Percentiles rank a stretch among this genome's conserved stretches.
Evolutionary conservation across 2,329 filamentous ascomycete genomes (phyloP).

Genomic region (Onygenales sp.): DNA sequence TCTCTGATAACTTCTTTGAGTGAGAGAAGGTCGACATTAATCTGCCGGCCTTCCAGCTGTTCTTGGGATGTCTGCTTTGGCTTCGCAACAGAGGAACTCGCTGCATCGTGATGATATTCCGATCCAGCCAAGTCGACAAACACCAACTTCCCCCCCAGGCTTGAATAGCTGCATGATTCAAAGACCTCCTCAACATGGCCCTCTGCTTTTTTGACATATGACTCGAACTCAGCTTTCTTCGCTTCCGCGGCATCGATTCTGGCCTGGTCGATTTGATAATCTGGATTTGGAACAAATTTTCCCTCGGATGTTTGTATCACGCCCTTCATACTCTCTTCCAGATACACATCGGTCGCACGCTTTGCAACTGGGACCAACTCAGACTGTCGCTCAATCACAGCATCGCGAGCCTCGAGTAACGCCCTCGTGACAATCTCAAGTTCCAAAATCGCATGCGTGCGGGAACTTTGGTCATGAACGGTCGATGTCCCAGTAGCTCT

Average conservation of each 20-base stretch:
- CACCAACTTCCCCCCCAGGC: slow-evolving; percentile 33
- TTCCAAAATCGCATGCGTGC: slow-evolving; percentile 36
- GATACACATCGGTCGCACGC: slow-evolving; percentile 29
- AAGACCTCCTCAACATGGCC: slow-evolving; percentile 19
- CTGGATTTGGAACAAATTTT: slow-evolving; percentile 25
- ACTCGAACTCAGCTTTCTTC: slow-evolving; percentile 28
- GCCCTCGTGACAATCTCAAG: slow-evolving; percentile 32
- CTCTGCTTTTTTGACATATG: slow-evolving; percentile 26
- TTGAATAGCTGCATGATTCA: slow-evolving; percentile 13
- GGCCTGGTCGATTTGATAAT: slow-evolving; percentile 25
- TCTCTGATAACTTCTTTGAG: slow-evolving; percentile 41
- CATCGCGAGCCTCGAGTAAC: slow-evolving; percentile 28
- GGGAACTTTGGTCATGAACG: slow-evolving; percentile 36
- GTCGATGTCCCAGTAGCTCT: slow-evolving; percentile 30
- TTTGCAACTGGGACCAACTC: slow-evolving; percentile 39
- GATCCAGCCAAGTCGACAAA: slow-evolving; percentile 40
- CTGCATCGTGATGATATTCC: slow-evolving; percentile 30
- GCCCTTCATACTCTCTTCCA: slow-evolving; percentile 28
- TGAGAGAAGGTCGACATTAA: slow-evolving; percentile 37
- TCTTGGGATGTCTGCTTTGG: slow-evolving; percentile 29
- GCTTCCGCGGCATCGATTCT: slow-evolving; percentile 33
- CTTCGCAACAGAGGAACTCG: slow-evolving; percentile 9
- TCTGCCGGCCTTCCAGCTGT: slow-evolving; percentile 33
- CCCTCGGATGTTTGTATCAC: slow-evolving; percentile 23
- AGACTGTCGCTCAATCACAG: slow-evolving; percentile 32